Evolutionary conservation across 2,329 filamentous ascomycete genomes (phyloP).

Genomic region (Colletotrichum lentis): DNA sequence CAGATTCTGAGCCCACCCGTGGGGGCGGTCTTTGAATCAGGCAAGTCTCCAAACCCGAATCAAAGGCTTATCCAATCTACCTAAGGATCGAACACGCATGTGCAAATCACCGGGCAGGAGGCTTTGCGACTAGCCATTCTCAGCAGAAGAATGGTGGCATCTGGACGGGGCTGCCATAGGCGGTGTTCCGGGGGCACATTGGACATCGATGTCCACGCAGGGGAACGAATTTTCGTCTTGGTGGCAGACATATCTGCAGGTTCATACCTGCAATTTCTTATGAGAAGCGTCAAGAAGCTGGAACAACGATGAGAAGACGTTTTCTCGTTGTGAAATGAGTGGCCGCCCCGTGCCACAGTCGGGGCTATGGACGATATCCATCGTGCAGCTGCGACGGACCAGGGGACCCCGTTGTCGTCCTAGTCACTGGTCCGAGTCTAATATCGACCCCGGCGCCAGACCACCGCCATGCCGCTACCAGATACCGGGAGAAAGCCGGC

Average conservation of each 20-base stretch:
- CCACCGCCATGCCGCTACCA: conserved; percentile 2
- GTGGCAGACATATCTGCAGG: neutral
- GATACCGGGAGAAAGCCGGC: conserved; percentile 26
- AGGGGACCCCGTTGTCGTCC: neutral
- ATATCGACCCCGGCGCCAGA: neutral
- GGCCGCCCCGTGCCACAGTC: no score
- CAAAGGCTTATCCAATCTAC: neutral
- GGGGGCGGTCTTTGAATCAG: no score
- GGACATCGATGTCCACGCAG: neutral
- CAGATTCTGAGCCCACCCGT: no score
- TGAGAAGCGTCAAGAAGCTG: neutral
- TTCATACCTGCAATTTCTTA: neutral
- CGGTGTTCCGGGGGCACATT: neutral
- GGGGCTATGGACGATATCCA: neutral
- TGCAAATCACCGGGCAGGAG: neutral
- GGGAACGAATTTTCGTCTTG: neutral
- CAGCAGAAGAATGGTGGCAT: neutral
- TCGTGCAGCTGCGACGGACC: neutral
- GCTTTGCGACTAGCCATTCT: neutral
- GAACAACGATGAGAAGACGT: neutral
- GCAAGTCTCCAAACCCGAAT: neutral
- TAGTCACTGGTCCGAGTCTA: neutral
- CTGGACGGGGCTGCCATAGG: neutral
- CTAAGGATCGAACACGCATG: neutral
- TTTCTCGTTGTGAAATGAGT: neutral